These are phyloP conservation scores for Porcisia hertigi DNA, from an alignment of 208 protist species.

Conservation along the genomic window DNA sequence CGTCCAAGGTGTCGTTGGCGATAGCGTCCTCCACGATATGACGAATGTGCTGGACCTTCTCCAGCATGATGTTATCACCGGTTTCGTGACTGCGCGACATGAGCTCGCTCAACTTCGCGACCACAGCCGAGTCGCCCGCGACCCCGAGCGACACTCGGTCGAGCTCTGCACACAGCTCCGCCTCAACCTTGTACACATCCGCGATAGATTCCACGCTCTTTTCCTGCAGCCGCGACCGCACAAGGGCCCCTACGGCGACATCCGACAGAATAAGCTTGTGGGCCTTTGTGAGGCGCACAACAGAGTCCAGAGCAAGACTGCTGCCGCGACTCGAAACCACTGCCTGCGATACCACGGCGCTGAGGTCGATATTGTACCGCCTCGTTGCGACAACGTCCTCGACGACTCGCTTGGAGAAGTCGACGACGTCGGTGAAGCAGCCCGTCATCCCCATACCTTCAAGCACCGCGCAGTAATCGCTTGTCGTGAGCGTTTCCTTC, in stretches of 20 bases:
- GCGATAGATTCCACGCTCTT: slow-evolving; percentile 29
- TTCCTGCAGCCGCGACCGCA: slow-evolving; percentile 39
- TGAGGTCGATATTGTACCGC: slow-evolving; percentile 32
- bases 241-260: slow-evolving; percentile 51
- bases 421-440: slow-evolving; percentile 52
- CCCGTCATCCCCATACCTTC: slow-evolving; percentile 68
- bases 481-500: slow-evolving; percentile 38
- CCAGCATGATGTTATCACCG: slow-evolving; percentile 77
- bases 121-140: slow-evolving; percentile 69
- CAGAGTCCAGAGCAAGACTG: slow-evolving; percentile 21
- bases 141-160: slow-evolving; percentile 52
- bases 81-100: slow-evolving; percentile 47
- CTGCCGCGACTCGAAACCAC: slow-evolving; percentile 54
- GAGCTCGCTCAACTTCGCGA: slow-evolving; percentile 78
- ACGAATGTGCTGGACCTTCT: slow-evolving; percentile 76
- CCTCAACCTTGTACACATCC: slow-evolving; percentile 70
- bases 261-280: slow-evolving; percentile 47
- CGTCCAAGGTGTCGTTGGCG: slow-evolving; percentile 57
- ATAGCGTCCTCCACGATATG: slow-evolving; percentile 61
- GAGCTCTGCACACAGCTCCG: slow-evolving; percentile 46
- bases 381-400: slow-evolving; percentile 8
- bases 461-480: slow-evolving; percentile 70
- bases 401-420: slow-evolving; percentile 19
- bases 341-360: slow-evolving; percentile 55
- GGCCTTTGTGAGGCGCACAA: slow-evolving; percentile 41